Conservation (phyloP, 2,329 filamentous ascomycete species). For the Scedosporium minutisporum region DNA sequence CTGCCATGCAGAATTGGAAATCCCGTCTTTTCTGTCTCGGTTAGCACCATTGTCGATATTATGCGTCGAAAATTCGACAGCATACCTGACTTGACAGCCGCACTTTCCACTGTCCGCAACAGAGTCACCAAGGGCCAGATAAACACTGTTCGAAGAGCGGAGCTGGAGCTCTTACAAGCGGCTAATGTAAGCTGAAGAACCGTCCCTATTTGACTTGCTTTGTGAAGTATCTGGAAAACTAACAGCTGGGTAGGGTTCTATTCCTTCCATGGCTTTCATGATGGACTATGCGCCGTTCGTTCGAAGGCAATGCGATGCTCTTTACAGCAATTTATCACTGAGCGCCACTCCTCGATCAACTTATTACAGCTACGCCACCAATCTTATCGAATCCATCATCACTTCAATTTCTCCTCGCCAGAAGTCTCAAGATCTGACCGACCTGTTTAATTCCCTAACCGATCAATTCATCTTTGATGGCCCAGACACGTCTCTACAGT, state of each 20-base stretch:
- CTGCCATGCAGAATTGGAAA: constrained; percentile 12
- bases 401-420: constrained; percentile 12
- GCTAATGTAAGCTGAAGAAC: constrained; percentile 32
- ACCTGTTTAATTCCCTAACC: constrained; percentile 8
- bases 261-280: constrained; percentile 10
- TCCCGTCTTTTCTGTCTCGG: constrained; percentile 24
- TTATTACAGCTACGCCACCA: neutral
- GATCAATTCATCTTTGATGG: neutral
- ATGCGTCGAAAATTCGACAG: constrained; percentile 25
- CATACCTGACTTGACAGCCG: constrained; percentile 19
- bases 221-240: neutral
- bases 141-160: constrained; percentile 33
- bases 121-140: constrained; percentile 26
- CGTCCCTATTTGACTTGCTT: neutral
- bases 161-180: constrained; percentile 40
- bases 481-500: neutral
- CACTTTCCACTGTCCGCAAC: constrained; percentile 25
- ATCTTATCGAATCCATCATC: constrained; percentile 27
- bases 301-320: constrained; percentile 29
- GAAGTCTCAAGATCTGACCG: neutral
- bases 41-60: constrained; percentile 24
- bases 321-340: constrained; percentile 24
- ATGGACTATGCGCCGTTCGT: constrained; percentile 31
- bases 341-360: neutral
- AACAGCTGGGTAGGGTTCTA: neutral